A percentile compares a stretch with the other conserved stretches of the same genome.
phyloP scores from a whole-genome alignment of 306 rosid species.

The Rosa chinensis region DNA sequence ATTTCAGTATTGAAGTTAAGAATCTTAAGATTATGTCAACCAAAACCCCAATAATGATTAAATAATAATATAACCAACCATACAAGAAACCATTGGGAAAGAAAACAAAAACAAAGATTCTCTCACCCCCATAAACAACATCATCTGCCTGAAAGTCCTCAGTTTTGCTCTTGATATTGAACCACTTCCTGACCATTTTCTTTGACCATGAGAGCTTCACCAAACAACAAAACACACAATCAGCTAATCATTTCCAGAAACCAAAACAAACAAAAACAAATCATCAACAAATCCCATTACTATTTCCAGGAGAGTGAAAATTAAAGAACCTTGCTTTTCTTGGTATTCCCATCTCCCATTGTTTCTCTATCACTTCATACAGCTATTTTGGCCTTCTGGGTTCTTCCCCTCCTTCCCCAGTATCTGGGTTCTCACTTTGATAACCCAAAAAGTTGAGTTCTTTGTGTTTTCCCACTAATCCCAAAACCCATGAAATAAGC shows the following conservation, averaged over 20 bases:
- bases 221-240: slow-evolving; percentile 45
- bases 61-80: slow-evolving; percentile 12
- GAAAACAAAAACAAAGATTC: slow-evolving; percentile 21
- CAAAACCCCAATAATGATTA: slow-evolving; percentile 18
- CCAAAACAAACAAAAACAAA: slow-evolving; percentile 22
- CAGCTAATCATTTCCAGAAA: slow-evolving; percentile 37
- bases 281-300: slow-evolving; percentile 20
- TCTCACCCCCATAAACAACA: slow-evolving; percentile 67
- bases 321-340: slow-evolving; percentile 84
- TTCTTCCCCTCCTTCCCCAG: slow-evolving; percentile 30
- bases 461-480: not conserved
- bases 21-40: slow-evolving; percentile 14
- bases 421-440: slow-evolving; percentile 31
- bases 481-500: not conserved
- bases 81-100: slow-evolving; percentile 21
- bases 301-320: slow-evolving; percentile 29
- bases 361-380: slow-evolving; percentile 71
- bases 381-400: slow-evolving; percentile 39
- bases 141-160: slow-evolving; percentile 77
- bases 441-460: slow-evolving; percentile 28
- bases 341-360: slow-evolving; percentile 88
- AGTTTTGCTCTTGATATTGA: slow-evolving; percentile 84
- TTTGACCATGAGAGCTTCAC: slow-evolving; percentile 98
- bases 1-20: slow-evolving; percentile 8
- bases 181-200: slow-evolving; percentile 98